phyloP scores from a whole-genome alignment of 2,329 filamentous ascomycete species.

The Colletotrichum chrysophilum region DNA sequence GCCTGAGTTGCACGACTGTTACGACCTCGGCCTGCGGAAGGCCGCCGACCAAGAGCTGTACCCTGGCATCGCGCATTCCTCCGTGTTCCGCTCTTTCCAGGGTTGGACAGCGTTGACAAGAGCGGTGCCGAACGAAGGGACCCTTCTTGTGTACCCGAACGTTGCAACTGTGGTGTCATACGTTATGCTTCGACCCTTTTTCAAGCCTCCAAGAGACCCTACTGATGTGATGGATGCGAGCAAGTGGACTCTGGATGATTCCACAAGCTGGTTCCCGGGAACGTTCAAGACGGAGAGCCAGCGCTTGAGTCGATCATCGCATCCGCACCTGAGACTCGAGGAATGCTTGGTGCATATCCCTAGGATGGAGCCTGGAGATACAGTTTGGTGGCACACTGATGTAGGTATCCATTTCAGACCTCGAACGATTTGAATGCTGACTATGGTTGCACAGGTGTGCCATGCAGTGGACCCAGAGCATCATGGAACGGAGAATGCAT shows the following conservation, averaged over 20 bases:
- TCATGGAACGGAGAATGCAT: conserved; percentile 33
- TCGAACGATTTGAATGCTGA: background rate
- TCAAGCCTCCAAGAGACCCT: conserved; percentile 33
- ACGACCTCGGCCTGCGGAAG: conserved; percentile 39
- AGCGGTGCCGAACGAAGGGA: conserved; percentile 37
- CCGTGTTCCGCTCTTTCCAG: conserved; percentile 43
- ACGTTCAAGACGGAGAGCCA: conserved; percentile 39
- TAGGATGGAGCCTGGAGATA: conserved; percentile 41
- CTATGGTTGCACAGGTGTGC: conserved; percentile 28
- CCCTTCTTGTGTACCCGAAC: conserved; percentile 44
- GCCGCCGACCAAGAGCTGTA: conserved; percentile 38
- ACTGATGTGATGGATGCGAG: conserved; percentile 37
- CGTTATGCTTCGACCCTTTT: conserved; percentile 46
- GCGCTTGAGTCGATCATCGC: conserved; percentile 35
- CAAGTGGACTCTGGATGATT: conserved; percentile 40
- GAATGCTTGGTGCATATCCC: conserved; percentile 43
- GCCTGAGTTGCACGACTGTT: conserved; percentile 40
- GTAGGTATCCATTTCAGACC: conserved; percentile 27
- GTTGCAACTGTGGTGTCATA: conserved; percentile 41
- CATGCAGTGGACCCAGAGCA: conserved; percentile 46
- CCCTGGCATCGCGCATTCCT: conserved; percentile 39
- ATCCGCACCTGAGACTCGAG: conserved; percentile 42
- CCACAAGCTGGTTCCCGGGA: conserved; percentile 40
- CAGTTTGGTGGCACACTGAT: conserved; percentile 46
- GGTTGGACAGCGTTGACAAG: conserved; percentile 49